A percentile compares a stretch with the other conserved stretches of the same genome.
Conservation (phyloP, 78 protist species). For the Dictyostelium capitatum region DNA sequence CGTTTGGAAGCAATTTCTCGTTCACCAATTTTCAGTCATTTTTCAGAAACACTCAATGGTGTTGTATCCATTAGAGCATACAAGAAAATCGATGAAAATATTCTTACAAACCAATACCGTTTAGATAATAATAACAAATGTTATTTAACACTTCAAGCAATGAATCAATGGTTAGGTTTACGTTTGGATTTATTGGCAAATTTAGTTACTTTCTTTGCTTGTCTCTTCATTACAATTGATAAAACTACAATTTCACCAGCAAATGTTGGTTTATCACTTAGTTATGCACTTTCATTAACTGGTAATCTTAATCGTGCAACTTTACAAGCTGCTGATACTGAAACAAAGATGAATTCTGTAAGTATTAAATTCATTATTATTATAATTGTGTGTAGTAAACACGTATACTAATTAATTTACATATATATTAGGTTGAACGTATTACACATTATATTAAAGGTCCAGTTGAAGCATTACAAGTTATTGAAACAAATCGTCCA, state of each 20-base stretch:
- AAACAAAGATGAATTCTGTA: conserved; percentile 73
- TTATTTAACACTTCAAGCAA: conserved; percentile 52
- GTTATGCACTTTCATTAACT: conserved; percentile 79
- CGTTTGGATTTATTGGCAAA: conserved; percentile 89
- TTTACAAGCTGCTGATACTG: conserved; percentile 77
- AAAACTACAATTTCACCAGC: conserved; percentile 45
- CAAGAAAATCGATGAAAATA: conserved; percentile 27
- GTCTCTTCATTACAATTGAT: conserved; percentile 64
- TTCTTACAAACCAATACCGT: not conserved
- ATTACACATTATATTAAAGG: conserved; percentile 70
- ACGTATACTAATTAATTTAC: too few relatives aligned
- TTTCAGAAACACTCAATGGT: conserved; percentile 88
- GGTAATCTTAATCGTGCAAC: conserved; percentile 58
- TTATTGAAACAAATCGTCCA: conserved; percentile 26
- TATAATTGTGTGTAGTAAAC: too few relatives aligned
- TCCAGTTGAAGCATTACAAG: conserved; percentile 68
- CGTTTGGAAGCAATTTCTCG: conserved; percentile 87
- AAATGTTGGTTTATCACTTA: conserved; percentile 78
- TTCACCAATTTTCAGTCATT: conserved; percentile 91
- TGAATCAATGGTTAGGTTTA: conserved; percentile 81
- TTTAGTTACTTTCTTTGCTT: conserved; percentile 76
- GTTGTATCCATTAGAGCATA: conserved; percentile 79
- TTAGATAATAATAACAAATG: conserved; percentile 51
- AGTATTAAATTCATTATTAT: too few relatives aligned
- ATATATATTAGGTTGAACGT: too few relatives aligned